Evolutionary conservation across 306 rosid species (phyloP), one percentile per base, ranked within the genome.

Genomic region (Vigna radiata): DNA sequence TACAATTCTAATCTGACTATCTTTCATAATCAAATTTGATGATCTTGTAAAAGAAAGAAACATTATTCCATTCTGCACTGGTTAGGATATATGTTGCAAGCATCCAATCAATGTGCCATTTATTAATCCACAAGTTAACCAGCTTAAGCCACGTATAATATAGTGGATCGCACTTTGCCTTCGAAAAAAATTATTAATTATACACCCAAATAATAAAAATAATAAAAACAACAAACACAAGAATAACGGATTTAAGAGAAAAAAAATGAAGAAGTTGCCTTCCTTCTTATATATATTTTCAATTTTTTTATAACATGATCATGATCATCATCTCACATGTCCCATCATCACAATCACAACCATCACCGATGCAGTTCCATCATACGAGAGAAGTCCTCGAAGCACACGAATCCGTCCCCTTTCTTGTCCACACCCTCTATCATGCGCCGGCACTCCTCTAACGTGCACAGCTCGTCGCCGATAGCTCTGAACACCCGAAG

Each of bases 391-490:
- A 94, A 94, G 75, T 94, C 98, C 70, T 89, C 87, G 79, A 90
- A 94, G 86, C 98, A 94, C 18, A 94, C 98, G 72, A 90, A 89
- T 36, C 98, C 97, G 5, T 94, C 96, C 3, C 96, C 90, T 65
- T 85, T 89, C 55, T 68, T 87, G 71, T 87, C 96, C 1, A 92
- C 98, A 0, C 90, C 83, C 0, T 82, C 96, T 84, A 94, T 90
- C 98, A 94, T 94, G 79, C 96, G 90, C 90, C 84, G 79, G 85
- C 98, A 94, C 46, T 94, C 98, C 50, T 92, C 93, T 79, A 94
- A 74, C 84, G 98, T 85, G 90, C 97, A 92, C 77, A 83, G 76
- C 5, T 91, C 96, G n/a, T 92, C 98, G 0, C 97, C 97, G 0
- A 92, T 89, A 0, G 91, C 88, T 4, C 55, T 3, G 62, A 91